Evolutionary conservation across 345 rosid genomes (phyloP), one percentile per base, ranked within the genome.

Genomic region (Camelina laxa): DNA sequence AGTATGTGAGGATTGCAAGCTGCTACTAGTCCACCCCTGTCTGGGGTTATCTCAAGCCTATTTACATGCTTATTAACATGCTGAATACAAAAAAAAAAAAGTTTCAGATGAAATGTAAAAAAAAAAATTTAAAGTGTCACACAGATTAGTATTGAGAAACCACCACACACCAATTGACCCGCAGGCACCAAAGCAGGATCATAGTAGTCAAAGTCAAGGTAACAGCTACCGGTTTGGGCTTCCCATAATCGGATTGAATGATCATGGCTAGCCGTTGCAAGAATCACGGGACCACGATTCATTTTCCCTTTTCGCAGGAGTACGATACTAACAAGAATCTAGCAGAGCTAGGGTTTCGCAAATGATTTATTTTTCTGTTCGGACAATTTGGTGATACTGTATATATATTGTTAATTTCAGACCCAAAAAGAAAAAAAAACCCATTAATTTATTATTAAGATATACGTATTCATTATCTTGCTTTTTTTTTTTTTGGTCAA

Each of bases 11-110:
- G 97, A 85, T 95, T 95, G 10, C 97, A 97, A 27, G 97, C 97
- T 8, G 96, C 96, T 64, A 97, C 97, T 51, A 95, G 76, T 77
- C 73, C 81, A 54, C 84, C 79, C 72, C 86, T 86, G 77, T 94
- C 90, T 53, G 96, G 97, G 17, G 92, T 94, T 79, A 94, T 90
- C 85, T 94, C 98, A 16, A 94, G 88, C 75, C 90, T 85, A 80
- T 94, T 94, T 76, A 91, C 93, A 82, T 90, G 97, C 98, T 89
- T 85, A 80, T 94, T 94, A 75, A 91, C 93, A 82, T 90, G 97
- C 98, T 91, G 87, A 22, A 70, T 20, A 7, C 4, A 15, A 30
- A n/a, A 51, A 27, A 45, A 24, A 7, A 33, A 60, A 36, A 9
- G 42, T 33, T 31, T 69, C 22, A 38, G 11, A 60, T 38, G 24